These are phyloP conservation scores for Phytophthora niederhauseri DNA, from an alignment of 352 stramenopile genomes.

Conservation along the genomic window DNA sequence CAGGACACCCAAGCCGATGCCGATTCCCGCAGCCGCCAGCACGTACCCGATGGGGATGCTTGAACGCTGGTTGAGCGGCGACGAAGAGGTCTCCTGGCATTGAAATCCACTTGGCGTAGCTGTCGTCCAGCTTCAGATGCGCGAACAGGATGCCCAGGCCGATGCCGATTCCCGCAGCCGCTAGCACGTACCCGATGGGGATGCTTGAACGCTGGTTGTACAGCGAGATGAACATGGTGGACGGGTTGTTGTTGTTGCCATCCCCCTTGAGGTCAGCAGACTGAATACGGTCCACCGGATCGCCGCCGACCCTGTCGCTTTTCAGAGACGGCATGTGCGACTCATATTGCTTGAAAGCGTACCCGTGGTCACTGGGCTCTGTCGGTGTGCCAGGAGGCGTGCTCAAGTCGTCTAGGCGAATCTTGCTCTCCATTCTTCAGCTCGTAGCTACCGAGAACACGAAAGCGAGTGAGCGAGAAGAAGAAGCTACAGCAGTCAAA, in stretches of 20 bases:
- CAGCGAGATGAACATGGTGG: slow-evolving; percentile 47
- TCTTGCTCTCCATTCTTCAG: slow-evolving; percentile 18
- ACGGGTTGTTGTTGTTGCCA: slow-evolving; percentile 29
- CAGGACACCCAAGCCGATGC: slow-evolving; percentile 51
- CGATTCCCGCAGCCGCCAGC: slow-evolving; percentile 43
- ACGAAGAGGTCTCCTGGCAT: slow-evolving; percentile 73
- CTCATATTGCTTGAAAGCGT: slow-evolving; percentile 28
- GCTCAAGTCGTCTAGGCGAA: slow-evolving; percentile 29
- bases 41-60: slow-evolving; percentile 48
- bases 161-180: slow-evolving; percentile 50
- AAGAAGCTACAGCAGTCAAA: background rate
- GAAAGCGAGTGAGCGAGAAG: background rate
- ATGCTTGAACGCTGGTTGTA: slow-evolving; percentile 51
- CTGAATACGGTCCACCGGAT: slow-evolving; percentile 1
- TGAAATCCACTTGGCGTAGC: slow-evolving; percentile 50
- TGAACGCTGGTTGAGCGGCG: slow-evolving; percentile 45
- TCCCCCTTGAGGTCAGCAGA: slow-evolving; percentile 12
- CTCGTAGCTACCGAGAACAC: slow-evolving; percentile 8
- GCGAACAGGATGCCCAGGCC: slow-evolving; percentile 52
- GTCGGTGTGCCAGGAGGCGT: slow-evolving; percentile 33
- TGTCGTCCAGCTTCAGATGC: slow-evolving; percentile 33
- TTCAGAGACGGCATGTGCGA: slow-evolving; percentile 30
- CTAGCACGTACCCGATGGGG: slow-evolving; percentile 41
- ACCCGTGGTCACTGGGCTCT: slow-evolving; percentile 13
- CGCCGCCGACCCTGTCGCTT: slow-evolving; percentile 20